Conservation (phyloP, 1,284 basidiomycete genomes). For the Fomitopsis pinicola region DNA sequence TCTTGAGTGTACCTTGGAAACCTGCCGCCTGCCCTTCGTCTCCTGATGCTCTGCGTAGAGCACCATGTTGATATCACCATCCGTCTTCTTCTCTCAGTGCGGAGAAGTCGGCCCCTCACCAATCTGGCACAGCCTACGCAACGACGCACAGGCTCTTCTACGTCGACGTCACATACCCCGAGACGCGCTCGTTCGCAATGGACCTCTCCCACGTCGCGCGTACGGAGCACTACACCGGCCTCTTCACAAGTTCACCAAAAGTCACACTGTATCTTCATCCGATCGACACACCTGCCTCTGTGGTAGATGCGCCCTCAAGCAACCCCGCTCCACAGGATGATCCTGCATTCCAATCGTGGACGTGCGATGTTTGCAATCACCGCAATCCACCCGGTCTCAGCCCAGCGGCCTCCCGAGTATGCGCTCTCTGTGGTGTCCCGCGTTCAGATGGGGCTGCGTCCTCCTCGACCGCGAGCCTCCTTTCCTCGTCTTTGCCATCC, state of each 20-base stretch:
- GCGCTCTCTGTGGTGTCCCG: constrained; percentile 74
- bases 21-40: not conserved
- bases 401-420: constrained; percentile 58
- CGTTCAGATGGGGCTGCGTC: constrained; percentile 30
- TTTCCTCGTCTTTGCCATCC: constrained; percentile 34
- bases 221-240: constrained; percentile 89
- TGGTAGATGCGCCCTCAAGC: constrained; percentile 9
- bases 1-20: not conserved
- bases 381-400: constrained; percentile 71
- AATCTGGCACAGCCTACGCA: constrained; percentile 69
- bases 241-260: constrained; percentile 90
- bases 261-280: constrained; percentile 71
- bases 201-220: constrained; percentile 67
- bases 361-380: constrained; percentile 83
- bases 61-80: not conserved
- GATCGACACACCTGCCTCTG: constrained; percentile 7
- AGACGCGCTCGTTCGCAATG: constrained; percentile 52
- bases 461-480: constrained; percentile 24
- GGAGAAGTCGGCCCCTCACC: constrained; percentile 75
- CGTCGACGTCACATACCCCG: constrained; percentile 54
- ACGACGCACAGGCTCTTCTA: constrained; percentile 88
- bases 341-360: constrained; percentile 59
- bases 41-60: not conserved
- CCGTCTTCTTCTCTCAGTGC: constrained; percentile 42
- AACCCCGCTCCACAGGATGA: constrained; percentile 14